Percentiles rank a stretch among this genome's conserved stretches.
Conservation (phyloP, 192 early-diverging fungal species). For the Coemansia sp. region DNA sequence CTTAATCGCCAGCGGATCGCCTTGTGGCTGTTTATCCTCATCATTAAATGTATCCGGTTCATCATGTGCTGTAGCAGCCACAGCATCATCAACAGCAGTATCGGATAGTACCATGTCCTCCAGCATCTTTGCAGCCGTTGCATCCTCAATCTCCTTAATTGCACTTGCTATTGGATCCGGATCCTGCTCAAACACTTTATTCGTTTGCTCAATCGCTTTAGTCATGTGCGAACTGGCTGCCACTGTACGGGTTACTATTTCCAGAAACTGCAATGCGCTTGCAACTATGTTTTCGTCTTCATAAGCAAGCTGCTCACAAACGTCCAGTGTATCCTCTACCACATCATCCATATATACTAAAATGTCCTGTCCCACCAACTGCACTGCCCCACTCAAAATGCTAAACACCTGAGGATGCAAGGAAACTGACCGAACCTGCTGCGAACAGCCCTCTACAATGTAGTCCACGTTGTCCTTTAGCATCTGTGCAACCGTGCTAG, state of each 20-base stretch:
- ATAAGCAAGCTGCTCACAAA: conserved; percentile 25
- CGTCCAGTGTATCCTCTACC: conserved; percentile 45
- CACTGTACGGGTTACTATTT: conserved; percentile 27
- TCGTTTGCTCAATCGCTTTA: not conserved
- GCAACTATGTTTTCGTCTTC: conserved; percentile 9
- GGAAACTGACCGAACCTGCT: conserved; percentile 30
- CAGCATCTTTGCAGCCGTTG: conserved; percentile 3
- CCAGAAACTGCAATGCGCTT: conserved; percentile 28
- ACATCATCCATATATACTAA: conserved; percentile 46
- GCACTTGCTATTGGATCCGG: conserved; percentile 24
- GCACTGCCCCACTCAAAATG: conserved; percentile 26
- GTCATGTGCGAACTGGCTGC: conserved; percentile 4
- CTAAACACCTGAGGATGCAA: conserved; percentile 29
- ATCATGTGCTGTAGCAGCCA: no score
- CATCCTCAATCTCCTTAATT: conserved; percentile 26
- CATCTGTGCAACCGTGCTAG: conserved; percentile 16
- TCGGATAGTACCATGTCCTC: not conserved
- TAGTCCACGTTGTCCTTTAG: conserved; percentile 40
- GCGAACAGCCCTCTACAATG: conserved; percentile 45
- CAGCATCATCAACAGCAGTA: not conserved
- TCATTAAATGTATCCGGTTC: not conserved
- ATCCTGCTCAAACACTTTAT: not conserved
- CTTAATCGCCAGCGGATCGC: conserved; percentile 42
- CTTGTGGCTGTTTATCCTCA: conserved; percentile 6
- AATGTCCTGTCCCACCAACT: conserved; percentile 26